These are phyloP conservation scores for Botryosphaeria dothidea DNA, from an alignment of 2,329 filamentous ascomycete species.

Conservation along the genomic window DNA sequence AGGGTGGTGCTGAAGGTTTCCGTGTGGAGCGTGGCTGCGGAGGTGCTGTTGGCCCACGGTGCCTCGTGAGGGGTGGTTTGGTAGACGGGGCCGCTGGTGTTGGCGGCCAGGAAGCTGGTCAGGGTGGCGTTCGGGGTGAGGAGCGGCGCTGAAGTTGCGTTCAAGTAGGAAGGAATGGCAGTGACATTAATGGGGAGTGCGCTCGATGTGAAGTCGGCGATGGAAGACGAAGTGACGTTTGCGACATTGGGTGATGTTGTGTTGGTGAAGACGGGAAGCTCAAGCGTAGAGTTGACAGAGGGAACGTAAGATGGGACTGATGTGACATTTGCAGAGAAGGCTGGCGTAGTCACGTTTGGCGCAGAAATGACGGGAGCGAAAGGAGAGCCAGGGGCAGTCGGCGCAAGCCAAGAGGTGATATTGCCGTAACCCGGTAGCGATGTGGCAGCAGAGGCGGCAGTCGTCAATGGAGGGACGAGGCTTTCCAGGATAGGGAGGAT, in stretches of 20 bases:
- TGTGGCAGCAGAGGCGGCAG: neutral
- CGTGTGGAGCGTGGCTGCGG: neutral
- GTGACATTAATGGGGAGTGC: neutral
- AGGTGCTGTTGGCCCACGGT: neutral
- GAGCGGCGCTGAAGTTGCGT: neutral
- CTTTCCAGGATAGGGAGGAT: slow-evolving; percentile 14
- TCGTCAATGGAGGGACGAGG: neutral
- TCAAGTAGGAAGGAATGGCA: neutral
- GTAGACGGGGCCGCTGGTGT: neutral
- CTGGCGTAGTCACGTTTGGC: neutral
- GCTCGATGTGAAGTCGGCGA: neutral
- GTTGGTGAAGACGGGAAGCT: neutral
- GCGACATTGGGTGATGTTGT: neutral
- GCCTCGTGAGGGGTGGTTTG: neutral
- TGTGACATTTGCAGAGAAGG: neutral
- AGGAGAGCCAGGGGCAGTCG: neutral
- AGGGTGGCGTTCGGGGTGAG: neutral
- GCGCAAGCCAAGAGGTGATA: neutral
- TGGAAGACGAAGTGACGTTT: neutral
- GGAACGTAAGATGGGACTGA: neutral
- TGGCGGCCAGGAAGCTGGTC: neutral
- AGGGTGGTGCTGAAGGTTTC: neutral
- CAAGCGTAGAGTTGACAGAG: neutral
- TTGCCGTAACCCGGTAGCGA: neutral
- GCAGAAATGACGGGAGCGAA: neutral